These are phyloP conservation scores for Nakazawaea siamensis DNA, from an alignment of 805 yeast genomes.

Conservation along the genomic window DNA sequence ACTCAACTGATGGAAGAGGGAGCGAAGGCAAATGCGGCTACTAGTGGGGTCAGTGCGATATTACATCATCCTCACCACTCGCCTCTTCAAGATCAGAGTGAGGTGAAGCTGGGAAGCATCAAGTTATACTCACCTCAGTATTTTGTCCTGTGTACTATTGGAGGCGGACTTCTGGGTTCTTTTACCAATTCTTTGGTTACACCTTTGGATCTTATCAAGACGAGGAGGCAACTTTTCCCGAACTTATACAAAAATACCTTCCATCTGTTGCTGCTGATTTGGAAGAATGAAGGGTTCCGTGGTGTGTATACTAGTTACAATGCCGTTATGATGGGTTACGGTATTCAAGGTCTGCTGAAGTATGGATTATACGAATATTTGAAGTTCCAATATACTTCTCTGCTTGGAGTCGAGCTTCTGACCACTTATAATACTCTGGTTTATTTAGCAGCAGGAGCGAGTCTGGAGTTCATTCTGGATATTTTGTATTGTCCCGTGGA, in stretches of 20 bases:
- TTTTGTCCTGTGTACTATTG: conserved; percentile 6
- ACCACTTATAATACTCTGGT: conserved; percentile 12
- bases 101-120: conserved; percentile 2
- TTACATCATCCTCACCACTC: conserved; percentile 5
- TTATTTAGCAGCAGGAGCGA: conserved; percentile 80
- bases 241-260: conserved; percentile 31
- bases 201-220: conserved; percentile 9
- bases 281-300: conserved; percentile 31
- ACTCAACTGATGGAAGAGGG: conserved; percentile 2
- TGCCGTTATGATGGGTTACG: conserved; percentile 10
- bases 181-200: conserved; percentile 10
- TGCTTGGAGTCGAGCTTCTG: conserved; percentile 57
- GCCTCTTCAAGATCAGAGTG: conserved; percentile 4
- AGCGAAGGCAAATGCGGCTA: background rate
- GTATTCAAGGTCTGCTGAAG: conserved; percentile 9
- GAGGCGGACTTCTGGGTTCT: conserved; percentile 9
- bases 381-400: conserved; percentile 5
- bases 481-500: conserved; percentile 95
- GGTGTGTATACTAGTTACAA: conserved; percentile 14
- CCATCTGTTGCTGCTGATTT: conserved; percentile 32
- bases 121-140: conserved; percentile 5
- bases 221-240: conserved; percentile 13
- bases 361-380: conserved; percentile 10
- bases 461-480: conserved; percentile 90
- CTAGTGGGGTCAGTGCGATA: background rate